These are phyloP conservation scores for Saccharomyces hybrid DNA, from an alignment of 1,139 yeast species.

Conservation along the genomic window DNA sequence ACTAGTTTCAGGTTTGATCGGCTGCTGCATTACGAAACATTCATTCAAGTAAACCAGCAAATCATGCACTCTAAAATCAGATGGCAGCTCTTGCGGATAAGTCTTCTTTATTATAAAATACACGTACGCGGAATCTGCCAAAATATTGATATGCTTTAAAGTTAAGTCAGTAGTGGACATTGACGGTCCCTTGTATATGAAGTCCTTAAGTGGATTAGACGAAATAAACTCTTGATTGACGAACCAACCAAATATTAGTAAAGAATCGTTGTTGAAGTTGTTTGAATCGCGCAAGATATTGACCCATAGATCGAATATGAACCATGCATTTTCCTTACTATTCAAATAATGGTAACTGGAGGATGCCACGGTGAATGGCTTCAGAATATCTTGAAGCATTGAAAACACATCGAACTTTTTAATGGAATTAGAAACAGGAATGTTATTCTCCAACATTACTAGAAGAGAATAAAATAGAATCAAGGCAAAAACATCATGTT, in stretches of 20 bases:
- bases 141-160: background rate
- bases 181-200: background rate
- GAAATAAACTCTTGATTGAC: constrained; percentile 4
- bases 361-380: background rate
- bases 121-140: background rate
- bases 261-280: constrained; percentile 2
- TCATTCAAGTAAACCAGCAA: background rate
- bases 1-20: background rate
- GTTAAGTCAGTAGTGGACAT: background rate
- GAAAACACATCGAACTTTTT: background rate
- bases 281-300: constrained; percentile 2
- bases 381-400: background rate
- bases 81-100: background rate
- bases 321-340: constrained; percentile 1
- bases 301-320: constrained; percentile 9
- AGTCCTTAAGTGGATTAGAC: background rate
- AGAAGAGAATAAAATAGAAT: background rate
- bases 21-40: background rate
- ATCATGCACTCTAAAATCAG: background rate
- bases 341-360: background rate
- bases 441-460: background rate
- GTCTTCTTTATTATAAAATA: background rate
- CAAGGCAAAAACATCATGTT: background rate
- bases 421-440: background rate
- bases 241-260: constrained; percentile 7